phyloP scores from a whole-genome alignment of 768 basidiomycete genomes.

The Dioszegia hungarica region DNA sequence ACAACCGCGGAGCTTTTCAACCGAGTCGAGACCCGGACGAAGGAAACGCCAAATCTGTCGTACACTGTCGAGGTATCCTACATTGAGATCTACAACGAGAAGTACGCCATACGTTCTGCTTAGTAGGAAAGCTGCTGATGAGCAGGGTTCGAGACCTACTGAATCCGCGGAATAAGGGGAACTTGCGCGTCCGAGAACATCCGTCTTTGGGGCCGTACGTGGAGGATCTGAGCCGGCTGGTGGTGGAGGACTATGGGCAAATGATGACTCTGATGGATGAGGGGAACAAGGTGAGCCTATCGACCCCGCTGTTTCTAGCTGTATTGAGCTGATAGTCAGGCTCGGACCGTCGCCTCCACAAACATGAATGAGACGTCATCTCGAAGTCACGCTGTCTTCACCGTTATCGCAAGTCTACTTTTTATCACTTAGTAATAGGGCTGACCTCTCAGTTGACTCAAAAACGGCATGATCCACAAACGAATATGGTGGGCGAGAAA shows the following conservation, averaged over 20 bases:
- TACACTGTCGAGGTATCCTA: slow-evolving; percentile 98
- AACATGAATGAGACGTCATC: slow-evolving; percentile 99
- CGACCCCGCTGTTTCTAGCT: no score
- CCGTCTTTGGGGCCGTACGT: slow-evolving; percentile 87
- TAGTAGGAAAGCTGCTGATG: background rate
- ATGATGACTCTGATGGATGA: slow-evolving; percentile 99
- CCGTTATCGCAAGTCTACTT: slow-evolving; percentile 53
- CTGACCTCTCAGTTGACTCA: slow-evolving; percentile 65
- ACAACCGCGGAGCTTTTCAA: slow-evolving; percentile 89
- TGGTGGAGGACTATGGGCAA: slow-evolving; percentile 83
- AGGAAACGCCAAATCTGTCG: slow-evolving; percentile 61
- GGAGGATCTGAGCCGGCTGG: slow-evolving; percentile 90
- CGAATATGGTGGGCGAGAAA: slow-evolving; percentile 91
- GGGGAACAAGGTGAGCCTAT: slow-evolving; percentile 69
- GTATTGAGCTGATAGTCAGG: slow-evolving; percentile 50
- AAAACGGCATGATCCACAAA: slow-evolving; percentile 76
- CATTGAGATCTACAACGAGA: slow-evolving; percentile 62
- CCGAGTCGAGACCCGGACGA: slow-evolving; percentile 65
- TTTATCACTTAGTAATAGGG: background rate
- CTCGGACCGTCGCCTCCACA: slow-evolving; percentile 94
- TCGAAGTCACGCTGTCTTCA: slow-evolving; percentile 97
- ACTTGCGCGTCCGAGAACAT: slow-evolving; percentile 94
- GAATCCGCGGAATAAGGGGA: slow-evolving; percentile 94
- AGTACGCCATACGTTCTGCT: slow-evolving; percentile 13
- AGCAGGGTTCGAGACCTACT: slow-evolving; percentile 89